A percentile compares a stretch with the other conserved stretches of the same genome.
These are phyloP conservation scores for Lipomyces sp. DNA, from an alignment of 805 yeast species.

Conservation along the genomic window DNA sequence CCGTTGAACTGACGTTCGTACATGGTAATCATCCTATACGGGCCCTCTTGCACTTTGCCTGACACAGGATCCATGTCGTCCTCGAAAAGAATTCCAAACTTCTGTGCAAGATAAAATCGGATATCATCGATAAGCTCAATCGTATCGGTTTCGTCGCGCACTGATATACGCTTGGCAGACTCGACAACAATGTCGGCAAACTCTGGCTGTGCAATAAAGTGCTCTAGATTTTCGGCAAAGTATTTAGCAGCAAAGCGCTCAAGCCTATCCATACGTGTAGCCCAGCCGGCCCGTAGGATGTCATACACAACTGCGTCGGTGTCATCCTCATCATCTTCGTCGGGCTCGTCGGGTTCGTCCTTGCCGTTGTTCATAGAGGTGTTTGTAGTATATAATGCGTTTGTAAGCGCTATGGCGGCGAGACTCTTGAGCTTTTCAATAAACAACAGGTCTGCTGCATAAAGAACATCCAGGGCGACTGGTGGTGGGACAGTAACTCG, in stretches of 20 bases:
- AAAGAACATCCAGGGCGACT: conserved; percentile 54
- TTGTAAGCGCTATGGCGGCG: conserved; percentile 48
- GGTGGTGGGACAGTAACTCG: conserved; percentile 50
- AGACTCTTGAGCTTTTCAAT: conserved; percentile 62
- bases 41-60: conserved; percentile 28
- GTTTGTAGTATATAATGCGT: conserved; percentile 17
- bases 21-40: conserved; percentile 33
- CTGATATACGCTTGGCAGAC: conserved; percentile 54
- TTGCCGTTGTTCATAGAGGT: conserved; percentile 28
- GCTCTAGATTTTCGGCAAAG: conserved; percentile 50
- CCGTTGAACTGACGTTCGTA: conserved; percentile 39
- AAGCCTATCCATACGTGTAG: conserved; percentile 57
- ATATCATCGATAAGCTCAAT: conserved; percentile 78
- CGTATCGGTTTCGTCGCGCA: conserved; percentile 71
- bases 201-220: conserved; percentile 41
- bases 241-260: conserved; percentile 60
- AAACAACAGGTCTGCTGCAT: conserved; percentile 52
- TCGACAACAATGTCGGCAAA: conserved; percentile 43
- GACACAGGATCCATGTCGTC: conserved; percentile 25
- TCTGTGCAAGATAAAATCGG: conserved; percentile 54
- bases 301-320: conserved; percentile 48
- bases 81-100: conserved; percentile 36
- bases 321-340: neutral
- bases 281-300: conserved; percentile 64
- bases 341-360: conserved; percentile 38